Base-by-base conservation (phyloP, 2,329 filamentous ascomycete species). In the Fusarium sublunatum region DNA sequence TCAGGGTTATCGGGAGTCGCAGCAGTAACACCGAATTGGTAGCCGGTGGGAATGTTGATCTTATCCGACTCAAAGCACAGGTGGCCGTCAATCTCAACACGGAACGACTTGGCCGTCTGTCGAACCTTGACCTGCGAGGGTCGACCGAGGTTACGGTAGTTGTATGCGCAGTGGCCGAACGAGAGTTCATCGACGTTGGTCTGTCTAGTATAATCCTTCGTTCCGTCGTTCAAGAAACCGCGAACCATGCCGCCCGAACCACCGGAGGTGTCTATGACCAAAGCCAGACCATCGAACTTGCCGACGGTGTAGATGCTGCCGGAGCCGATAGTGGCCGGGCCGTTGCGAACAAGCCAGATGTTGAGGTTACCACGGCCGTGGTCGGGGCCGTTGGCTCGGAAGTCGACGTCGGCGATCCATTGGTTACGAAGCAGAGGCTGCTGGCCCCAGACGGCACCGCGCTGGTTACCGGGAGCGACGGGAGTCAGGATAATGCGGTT, bases 401-500 rank as follows among this genome's bases (percentile, higher is more conserved):
- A 97, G 73, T 95, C 89, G 68, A 98, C 83, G 72, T 96, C 91
- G 46, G 88, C 87, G 8, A 87, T 85, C 93, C 93, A 99, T 75
- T 89, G 84, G n/a, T 82, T 77, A 58, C 88, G 81, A 68, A 86
- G 77, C 44, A 91, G 81, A 31, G 83, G 72, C 56, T 81, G 75
- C 62, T 93, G 87, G 29, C 89, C 83, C 94, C 95, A 99, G 68
- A 95, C 75, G 45, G 91, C 89, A 59, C 92, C 91, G 74, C 93
- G 88, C 72, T 91, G 88, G 77, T 93, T 93, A 52, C 95, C 95
- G 6, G 93, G 92, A 44, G 88, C 88, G 12, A 93, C 89, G 10
- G 95, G 94, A 2, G 95, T 99, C 54, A 99, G 86, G 74, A 99
- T 91, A 58, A 98, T 74, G 75, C 93, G 92, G 82, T 98, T 94